Evolutionary conservation across 164 flowering plant species (phyloP).

Genomic region (Chimonanthus praecox): DNA sequence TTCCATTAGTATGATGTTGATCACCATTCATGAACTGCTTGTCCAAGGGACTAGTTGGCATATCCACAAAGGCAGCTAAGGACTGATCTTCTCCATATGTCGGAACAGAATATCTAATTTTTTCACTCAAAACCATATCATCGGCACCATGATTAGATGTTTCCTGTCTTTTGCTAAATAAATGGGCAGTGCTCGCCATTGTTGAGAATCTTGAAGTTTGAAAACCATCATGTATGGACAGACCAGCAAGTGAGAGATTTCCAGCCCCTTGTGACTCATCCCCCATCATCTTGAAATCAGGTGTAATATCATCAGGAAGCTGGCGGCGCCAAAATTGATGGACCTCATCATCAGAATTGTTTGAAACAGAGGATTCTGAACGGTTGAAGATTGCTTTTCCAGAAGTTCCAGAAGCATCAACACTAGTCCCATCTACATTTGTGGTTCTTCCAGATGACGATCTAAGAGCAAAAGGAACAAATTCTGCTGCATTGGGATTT

Average conservation of each 20-base stretch:
- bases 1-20: slow-evolving; percentile 34
- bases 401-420: slow-evolving; percentile 32
- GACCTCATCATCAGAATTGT: slow-evolving; percentile 87
- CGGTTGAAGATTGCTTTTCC: slow-evolving; percentile 71
- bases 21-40: slow-evolving; percentile 39
- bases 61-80: slow-evolving; percentile 20
- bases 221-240: slow-evolving; percentile 57
- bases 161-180: slow-evolving; percentile 29
- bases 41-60: slow-evolving; percentile 63
- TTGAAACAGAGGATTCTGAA: slow-evolving; percentile 70
- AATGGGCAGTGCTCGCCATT: slow-evolving; percentile 33
- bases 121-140: slow-evolving; percentile 44
- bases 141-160: slow-evolving; percentile 8
- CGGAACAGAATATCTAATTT: slow-evolving; percentile 41
- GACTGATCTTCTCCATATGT: slow-evolving; percentile 46
- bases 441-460: slow-evolving; percentile 41
- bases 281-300: slow-evolving; percentile 74
- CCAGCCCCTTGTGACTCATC: slow-evolving; percentile 58
- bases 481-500: slow-evolving; percentile 97
- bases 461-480: slow-evolving; percentile 72
- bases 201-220: slow-evolving; percentile 48
- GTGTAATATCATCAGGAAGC: slow-evolving; percentile 97
- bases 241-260: slow-evolving; percentile 46
- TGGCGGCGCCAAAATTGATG: slow-evolving; percentile 80
- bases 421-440: slow-evolving; percentile 28